phyloP scores from a whole-genome alignment of 2,329 filamentous ascomycete species.

The Dactylellina cionopaga region DNA sequence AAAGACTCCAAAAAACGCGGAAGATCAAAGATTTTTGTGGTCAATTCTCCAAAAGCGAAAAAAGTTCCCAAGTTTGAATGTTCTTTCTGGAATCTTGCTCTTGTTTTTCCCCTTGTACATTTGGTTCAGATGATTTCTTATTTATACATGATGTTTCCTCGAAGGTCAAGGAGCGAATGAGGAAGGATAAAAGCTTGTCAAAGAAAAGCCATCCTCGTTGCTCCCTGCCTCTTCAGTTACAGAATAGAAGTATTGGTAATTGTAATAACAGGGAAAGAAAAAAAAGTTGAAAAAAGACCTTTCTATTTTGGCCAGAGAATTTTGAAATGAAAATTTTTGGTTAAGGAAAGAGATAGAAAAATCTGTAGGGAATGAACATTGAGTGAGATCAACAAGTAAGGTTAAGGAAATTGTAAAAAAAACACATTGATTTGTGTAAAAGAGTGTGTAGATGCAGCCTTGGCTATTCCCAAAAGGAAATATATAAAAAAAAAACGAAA shows the following conservation, averaged over 20 bases:
- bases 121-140: constrained; percentile 45
- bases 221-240: too few relatives aligned
- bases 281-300: constrained; percentile 27
- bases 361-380: constrained; percentile 35
- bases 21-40: background rate
- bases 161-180: background rate
- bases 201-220: background rate
- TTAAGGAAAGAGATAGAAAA: constrained; percentile 21
- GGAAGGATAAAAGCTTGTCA: constrained; percentile 4
- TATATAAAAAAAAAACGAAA: background rate
- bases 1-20: constrained; percentile 10
- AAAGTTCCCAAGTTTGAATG: constrained; percentile 15
- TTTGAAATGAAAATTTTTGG: constrained; percentile 28
- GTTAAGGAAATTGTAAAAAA: constrained; percentile 43
- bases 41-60: constrained; percentile 7
- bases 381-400: constrained; percentile 5
- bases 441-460: constrained; percentile 44
- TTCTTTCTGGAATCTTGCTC: background rate
- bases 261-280: constrained; percentile 17
- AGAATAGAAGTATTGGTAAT: constrained; percentile 47
- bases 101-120: constrained; percentile 46
- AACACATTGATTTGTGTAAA: constrained; percentile 47
- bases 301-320: constrained; percentile 47
- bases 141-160: constrained; percentile 53
- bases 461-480: constrained; percentile 11